A percentile compares a stretch with the other conserved stretches of the same genome.
phyloP scores from a whole-genome alignment of 1,284 basidiomycete species.

The Thecaphora thlaspeos region DNA sequence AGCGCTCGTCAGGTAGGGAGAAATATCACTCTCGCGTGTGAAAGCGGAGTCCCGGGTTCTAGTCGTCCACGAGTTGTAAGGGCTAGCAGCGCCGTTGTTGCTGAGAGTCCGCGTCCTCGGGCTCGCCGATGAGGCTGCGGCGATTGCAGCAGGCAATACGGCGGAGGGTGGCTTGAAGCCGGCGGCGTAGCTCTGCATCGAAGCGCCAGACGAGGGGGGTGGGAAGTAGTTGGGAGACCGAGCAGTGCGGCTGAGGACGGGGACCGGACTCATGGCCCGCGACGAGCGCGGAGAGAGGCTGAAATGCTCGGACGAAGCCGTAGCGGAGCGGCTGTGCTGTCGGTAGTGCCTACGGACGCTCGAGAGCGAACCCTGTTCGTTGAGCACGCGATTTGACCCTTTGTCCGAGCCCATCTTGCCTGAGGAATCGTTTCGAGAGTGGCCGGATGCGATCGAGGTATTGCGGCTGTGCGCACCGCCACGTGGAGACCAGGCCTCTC shows the following conservation, averaged over 20 bases:
- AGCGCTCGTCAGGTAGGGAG: slow-evolving; percentile 8
- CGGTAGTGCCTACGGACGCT: slow-evolving; percentile 24
- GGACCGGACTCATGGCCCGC: slow-evolving; percentile 23
- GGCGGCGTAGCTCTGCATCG: slow-evolving; percentile 31
- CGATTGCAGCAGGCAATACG: slow-evolving; percentile 27
- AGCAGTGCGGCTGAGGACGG: slow-evolving; percentile 32
- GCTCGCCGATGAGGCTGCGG: slow-evolving; percentile 5
- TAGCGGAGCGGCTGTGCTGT: slow-evolving; percentile 20
- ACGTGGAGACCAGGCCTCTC: neutral
- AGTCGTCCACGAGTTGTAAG: neutral
- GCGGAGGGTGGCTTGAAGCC: slow-evolving; percentile 34
- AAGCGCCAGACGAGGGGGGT: slow-evolving; percentile 12
- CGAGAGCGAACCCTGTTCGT: slow-evolving; percentile 25
- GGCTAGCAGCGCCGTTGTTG: neutral
- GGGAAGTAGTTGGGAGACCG: slow-evolving; percentile 47
- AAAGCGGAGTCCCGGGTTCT: slow-evolving; percentile 17
- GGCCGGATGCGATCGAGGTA: slow-evolving; percentile 6
- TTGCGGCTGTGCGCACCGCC: slow-evolving; percentile 18
- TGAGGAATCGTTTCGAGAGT: neutral
- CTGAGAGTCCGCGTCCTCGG: neutral
- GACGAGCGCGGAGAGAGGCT: slow-evolving; percentile 20
- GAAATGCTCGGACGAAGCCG: slow-evolving; percentile 11
- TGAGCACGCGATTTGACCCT: neutral
- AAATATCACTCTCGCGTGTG: slow-evolving; percentile 10
- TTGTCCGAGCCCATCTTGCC: neutral